Evolutionary conservation across 2,329 filamentous ascomycete genomes (phyloP).

Genomic region (Microthyrium microscopicum): DNA sequence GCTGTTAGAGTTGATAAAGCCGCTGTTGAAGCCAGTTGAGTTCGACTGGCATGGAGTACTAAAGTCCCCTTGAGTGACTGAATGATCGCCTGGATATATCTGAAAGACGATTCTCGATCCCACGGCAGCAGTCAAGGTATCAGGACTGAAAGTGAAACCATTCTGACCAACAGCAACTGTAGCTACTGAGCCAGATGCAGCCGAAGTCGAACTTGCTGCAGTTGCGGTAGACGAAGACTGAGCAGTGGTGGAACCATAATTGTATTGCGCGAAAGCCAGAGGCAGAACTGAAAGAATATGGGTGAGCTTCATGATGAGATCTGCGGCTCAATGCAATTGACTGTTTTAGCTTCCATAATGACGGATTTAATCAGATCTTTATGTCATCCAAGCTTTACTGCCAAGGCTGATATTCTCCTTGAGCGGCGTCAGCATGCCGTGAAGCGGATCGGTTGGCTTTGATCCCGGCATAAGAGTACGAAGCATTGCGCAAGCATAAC

Average conservation of each 20-base stretch:
- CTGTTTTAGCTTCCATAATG: too few species aligned
- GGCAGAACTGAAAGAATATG: too few species aligned
- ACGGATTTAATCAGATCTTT: too few species aligned
- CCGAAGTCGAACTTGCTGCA: background rate
- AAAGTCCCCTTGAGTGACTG: slow-evolving; percentile 4
- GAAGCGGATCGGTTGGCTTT: too few species aligned
- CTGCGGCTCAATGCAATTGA: too few species aligned
- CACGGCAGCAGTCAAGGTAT: slow-evolving; percentile 5
- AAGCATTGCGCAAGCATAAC: too few species aligned
- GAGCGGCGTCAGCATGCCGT: too few species aligned
- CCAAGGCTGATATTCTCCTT: too few species aligned
- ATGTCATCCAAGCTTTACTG: too few species aligned
- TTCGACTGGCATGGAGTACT: slow-evolving; percentile 4
- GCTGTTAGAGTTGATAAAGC: slow-evolving; percentile 3
- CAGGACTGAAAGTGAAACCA: slow-evolving; percentile 6
- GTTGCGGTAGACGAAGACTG: too few species aligned
- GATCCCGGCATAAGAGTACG: too few species aligned
- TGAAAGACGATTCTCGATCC: slow-evolving; percentile 7
- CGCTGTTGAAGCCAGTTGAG: slow-evolving; percentile 3
- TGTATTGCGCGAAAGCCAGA: background rate
- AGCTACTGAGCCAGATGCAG: background rate
- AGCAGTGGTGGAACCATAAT: background rate
- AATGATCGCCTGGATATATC: slow-evolving; percentile 5
- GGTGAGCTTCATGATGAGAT: too few species aligned
- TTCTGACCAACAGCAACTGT: slow-evolving; percentile 6